Evolutionary conservation across 2,329 filamentous ascomycete genomes (phyloP), one percentile per base, ranked within the genome.

Genomic region (Tolypocladium tropicale): DNA sequence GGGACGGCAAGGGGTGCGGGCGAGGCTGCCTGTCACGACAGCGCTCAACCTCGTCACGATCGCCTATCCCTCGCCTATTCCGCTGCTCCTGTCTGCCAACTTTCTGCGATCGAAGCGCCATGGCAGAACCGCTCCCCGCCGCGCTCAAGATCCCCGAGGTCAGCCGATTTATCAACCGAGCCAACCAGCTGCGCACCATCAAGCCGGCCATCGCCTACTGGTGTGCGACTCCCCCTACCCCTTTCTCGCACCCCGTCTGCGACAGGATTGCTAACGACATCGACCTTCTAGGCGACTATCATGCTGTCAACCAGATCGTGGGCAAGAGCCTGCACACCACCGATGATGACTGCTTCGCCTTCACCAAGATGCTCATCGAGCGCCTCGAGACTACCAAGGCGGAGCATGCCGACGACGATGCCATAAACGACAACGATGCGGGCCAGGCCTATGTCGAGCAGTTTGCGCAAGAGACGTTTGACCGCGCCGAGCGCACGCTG

Each of bases 201-300:
- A 94, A 93, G 72, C 94, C 94, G 10, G 89, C 94, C 58, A 82
- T 97, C 63, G 81, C 92, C 60, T 99, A 97, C 72, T 97, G 93
- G 91, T 94, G 93, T 95, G 80, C 67, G 87, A 80, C 25, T 11
- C 54, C 34, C 55, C 33, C 36, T 53, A 2, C 25, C 36, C 10
- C 3, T 16, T 4, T 33, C 10, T 36, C 12, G 16, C 14, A 33
- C n/a, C 32, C 21, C 32, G 21, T 14, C 10, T 5, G 23, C 30
- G 48, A 21, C 50, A n/a, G 6, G 16, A 3, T 21, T 37, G 25
- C 49, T 53, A 6, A 39, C 39, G 6, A 5, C 6, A 25, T 4
- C 32, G 55, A 57, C 39, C 59, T 41, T 55, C 32, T 39, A 94
- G 90, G 89, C 70, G 87, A 95, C 67, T 96, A 94, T 72, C 94